phyloP scores from a whole-genome alignment of 257 asterid species.

The Plectranthus barbatus region DNA sequence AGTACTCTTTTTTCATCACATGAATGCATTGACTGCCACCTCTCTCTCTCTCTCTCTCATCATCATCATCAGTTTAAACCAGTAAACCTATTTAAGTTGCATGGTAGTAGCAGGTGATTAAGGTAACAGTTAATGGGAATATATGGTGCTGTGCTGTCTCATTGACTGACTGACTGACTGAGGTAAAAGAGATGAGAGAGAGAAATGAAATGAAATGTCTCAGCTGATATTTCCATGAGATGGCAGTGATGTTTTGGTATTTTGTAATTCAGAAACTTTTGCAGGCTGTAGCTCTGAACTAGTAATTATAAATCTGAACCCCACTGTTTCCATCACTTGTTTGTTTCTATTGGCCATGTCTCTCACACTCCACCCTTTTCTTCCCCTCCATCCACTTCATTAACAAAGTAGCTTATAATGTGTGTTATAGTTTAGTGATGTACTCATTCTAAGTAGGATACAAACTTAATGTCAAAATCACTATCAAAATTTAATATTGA shows the following conservation, averaged over 20 bases:
- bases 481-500: no score
- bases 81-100: not conserved
- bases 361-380: no score
- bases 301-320: no score
- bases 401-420: no score
- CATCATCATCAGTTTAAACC: slow-evolving; percentile 1
- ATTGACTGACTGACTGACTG: not conserved
- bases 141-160: not conserved
- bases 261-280: slow-evolving; percentile 10
- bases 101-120: not conserved
- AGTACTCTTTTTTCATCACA: slow-evolving; percentile 7
- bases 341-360: no score
- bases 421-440: no score
- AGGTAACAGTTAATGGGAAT: not conserved
- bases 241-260: slow-evolving; percentile 12
- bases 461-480: no score
- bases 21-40: slow-evolving; percentile 19
- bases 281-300: slow-evolving; percentile 28
- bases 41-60: slow-evolving; percentile 4
- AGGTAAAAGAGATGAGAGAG: not conserved
- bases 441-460: no score
- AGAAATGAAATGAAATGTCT: slow-evolving; percentile 1
- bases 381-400: no score
- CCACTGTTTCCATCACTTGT: no score
- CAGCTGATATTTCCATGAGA: not conserved